Evolutionary conservation across 164 flowering plant species (phyloP), one percentile per base, ranked within the genome.

Genomic region (Cinnamomum micranthum): DNA sequence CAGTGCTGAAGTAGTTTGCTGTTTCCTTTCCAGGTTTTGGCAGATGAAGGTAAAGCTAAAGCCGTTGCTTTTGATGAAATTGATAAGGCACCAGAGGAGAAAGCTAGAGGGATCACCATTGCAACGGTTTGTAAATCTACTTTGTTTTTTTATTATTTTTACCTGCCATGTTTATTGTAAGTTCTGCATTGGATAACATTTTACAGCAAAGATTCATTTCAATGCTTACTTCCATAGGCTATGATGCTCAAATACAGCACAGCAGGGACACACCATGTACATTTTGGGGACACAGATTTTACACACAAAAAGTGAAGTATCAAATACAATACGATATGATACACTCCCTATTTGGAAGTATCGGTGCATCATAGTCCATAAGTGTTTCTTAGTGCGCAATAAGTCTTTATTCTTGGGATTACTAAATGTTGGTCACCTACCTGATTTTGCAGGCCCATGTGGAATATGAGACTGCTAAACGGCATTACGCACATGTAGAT

Each of bases 21-120:
- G 17, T 77, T 25, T 70, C 28, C 13, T 27, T 41, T 35, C 60
- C 70, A 95, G 99, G 98, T 95, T 52, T 84, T 95, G 58, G 87
- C 99, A 50, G 97, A 91, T 79, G 97, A 92, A 84, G 98, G 99
- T 6, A 92, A 92, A 82, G 97, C 98, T 19, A 92, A 95, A 75
- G 99, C 97, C 74, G 69, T 92, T 76, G 95, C 98, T 33, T 95
- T 93, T 79, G 97, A 93, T 84, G 97, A 95, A 82, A 93, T 95
- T 81, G 99, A 95, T 80, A 95, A 95, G 84, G 99, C 98, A 74
- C 98, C 99, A n/a, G 99, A 95, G 80, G 99, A 93, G 89, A 92
- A 88, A 78, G 90, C 88, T 87, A 89, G 98, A 86, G 99, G 98
- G 82, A 95, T 95, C 80, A 95, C 99, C 13, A 95, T 95, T 85